Evolutionary conservation across 176 grass and related monocot genomes (phyloP), one percentile per base, ranked within the genome.

Genomic region (Pontederia paniculata): DNA sequence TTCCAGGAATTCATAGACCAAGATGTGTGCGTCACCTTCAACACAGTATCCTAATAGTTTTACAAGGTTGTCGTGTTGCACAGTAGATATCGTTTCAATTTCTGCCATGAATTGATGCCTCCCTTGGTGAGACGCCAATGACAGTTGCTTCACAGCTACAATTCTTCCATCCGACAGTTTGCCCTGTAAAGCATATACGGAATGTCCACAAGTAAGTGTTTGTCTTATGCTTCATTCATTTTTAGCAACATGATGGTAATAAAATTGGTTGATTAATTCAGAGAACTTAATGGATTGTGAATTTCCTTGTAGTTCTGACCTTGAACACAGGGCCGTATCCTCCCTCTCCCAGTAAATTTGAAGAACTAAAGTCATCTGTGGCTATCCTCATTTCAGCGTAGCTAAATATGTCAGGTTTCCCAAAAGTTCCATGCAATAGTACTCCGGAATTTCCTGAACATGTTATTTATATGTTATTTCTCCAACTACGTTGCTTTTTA

Each of bases 291-390:
- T 17, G 9, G 21, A 45, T 44, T 28, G 69, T 9, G 46, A 68
- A 63, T 82, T 89, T 75, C 90, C 90, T 55, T 85, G 85, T 73
- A 73, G 76, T 73, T 85, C 90, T 37, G 62, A 55, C n/a, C n/a
- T n/a, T n/a, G n/a, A n/a, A n/a, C n/a, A n/a, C n/a, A n/a, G n/a
- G n/a, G n/a, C n/a, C n/a, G n/a, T n/a, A n/a, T n/a, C n/a, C n/a
- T n/a, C n/a, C n/a, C n/a, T n/a, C n/a, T n/a, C n/a, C n/a, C n/a
- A 95, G 85, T 44, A 80, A 54, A 68, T 95, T 95, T 59, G n/a
- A 54, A 64, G 81, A 70, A 73, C 54, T 68, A 17, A 76, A 76
- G 16, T 42, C 55, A 18, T 76, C 74, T 18, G 65, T 76, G 9
- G 65, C 74, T 44, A 56, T n/a, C 58, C 55, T 61, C 28, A 76